These are phyloP conservation scores for Parastagonospora avenae DNA, from an alignment of 2,329 filamentous ascomycete genomes.

Conservation along the genomic window DNA sequence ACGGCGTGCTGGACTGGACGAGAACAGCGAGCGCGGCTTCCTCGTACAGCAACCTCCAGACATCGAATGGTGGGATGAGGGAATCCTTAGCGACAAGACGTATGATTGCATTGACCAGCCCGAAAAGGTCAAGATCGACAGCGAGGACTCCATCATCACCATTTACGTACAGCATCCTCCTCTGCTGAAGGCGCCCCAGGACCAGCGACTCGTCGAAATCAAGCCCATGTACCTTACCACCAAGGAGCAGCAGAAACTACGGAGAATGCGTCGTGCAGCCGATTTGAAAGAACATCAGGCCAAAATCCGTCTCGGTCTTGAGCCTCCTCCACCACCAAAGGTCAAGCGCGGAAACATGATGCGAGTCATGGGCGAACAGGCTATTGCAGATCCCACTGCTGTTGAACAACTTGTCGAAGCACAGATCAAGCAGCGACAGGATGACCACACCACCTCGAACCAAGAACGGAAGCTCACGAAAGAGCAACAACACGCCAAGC, in stretches of 20 bases:
- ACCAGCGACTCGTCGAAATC: conserved; percentile 75
- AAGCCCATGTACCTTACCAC: conserved; percentile 93
- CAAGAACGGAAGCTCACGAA: conserved; percentile 86
- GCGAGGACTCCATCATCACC: conserved; percentile 85
- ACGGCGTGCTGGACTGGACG: conserved; percentile 89
- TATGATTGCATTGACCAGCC: conserved; percentile 74
- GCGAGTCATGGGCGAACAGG: conserved; percentile 90
- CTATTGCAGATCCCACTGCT: conserved; percentile 94
- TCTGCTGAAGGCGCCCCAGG: conserved; percentile 86
- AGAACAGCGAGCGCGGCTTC: conserved; percentile 91
- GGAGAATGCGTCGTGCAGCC: conserved; percentile 86
- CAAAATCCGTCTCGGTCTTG: conserved; percentile 88
- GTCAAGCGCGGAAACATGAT: conserved; percentile 98
- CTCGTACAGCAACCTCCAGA: conserved; percentile 81
- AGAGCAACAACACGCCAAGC: conserved; percentile 84
- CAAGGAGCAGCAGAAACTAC: conserved; percentile 88
- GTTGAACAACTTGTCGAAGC: conserved; percentile 93
- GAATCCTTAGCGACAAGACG: conserved; percentile 72
- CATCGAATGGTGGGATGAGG: conserved; percentile 98
- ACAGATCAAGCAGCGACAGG: conserved; percentile 85
- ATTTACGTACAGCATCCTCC: conserved; percentile 92
- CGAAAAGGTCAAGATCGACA: conserved; percentile 72
- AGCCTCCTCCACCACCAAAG: conserved; percentile 89
- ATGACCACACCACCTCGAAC: conserved; percentile 78
- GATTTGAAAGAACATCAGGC: conserved; percentile 96